Percentiles rank a stretch among this genome's conserved stretches.
Conservation (phyloP, 768 basidiomycete genomes). For the Hypholoma sublateritium region DNA sequence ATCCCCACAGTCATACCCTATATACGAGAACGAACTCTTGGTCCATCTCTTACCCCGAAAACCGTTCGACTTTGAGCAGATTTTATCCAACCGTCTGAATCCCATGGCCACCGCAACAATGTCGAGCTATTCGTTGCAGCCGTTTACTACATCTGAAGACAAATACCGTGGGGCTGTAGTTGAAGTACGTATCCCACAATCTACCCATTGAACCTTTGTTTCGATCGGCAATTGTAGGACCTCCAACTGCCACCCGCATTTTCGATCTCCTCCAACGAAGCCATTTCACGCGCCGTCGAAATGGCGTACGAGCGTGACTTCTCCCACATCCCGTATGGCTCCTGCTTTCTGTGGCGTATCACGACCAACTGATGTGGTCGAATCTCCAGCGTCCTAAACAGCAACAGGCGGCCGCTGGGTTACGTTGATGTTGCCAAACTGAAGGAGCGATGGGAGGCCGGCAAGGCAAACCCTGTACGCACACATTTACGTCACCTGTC, state of each 20-base stretch:
- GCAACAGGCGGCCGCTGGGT: conserved; percentile 72
- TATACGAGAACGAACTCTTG: background rate
- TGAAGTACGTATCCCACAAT: conserved; percentile 51
- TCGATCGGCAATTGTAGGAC: conserved; percentile 44
- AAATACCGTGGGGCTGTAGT: conserved; percentile 91
- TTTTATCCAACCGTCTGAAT: background rate
- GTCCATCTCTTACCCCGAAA: background rate
- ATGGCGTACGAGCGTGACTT: conserved; percentile 93
- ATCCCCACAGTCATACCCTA: background rate
- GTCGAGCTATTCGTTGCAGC: conserved; percentile 13
- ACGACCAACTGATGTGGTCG: background rate
- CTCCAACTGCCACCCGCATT: conserved; percentile 88
- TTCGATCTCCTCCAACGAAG: conserved; percentile 68
- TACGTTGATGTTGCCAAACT: conserved; percentile 78
- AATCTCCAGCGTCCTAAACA: conserved; percentile 66
- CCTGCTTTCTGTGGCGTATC: background rate
- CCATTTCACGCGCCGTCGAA: conserved; percentile 76
- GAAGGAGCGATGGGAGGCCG: conserved; percentile 78
- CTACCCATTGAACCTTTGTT: background rate
- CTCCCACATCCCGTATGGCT: conserved; percentile 81
- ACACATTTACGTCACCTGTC: background rate
- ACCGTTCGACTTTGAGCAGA: background rate
- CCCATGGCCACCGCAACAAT: conserved; percentile 21
- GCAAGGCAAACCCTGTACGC: conserved; percentile 67
- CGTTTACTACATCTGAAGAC: conserved; percentile 25